Base-by-base conservation (phyloP, 2,329 filamentous ascomycete genomes). In the Fusarium coicis region DNA sequence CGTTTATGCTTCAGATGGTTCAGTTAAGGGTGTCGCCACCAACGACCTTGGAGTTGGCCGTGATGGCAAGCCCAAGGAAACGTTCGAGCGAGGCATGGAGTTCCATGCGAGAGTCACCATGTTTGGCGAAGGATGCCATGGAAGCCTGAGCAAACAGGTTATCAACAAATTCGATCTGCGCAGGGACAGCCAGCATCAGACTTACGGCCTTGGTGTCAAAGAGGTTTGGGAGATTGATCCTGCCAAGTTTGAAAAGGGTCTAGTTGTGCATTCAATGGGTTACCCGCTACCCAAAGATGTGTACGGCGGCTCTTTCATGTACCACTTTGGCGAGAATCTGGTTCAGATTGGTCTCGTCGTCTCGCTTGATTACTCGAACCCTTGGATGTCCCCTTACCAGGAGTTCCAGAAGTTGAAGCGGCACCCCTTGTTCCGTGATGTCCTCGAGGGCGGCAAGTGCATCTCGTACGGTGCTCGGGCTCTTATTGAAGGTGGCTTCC, bases 321-420 rank as follows among this genome's bases (percentile, higher is more conserved):
- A 99, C 80, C 96, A 99, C 83, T 99, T 98, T 82, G 96, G 95
- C 42, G 96, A 99, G 77, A 99, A 98, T 83, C 89, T 98, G 77
- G 96, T 99, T 68, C 95, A 92, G 75, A 87, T 99, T 63, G 96
- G 96, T 30, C 87, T 98, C 23, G 96, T 99, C 16, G 93, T 97
- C 42, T 95, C 95, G 30, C 88, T 99, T 60, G 96, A 99, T 85
- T 99, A 99, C 82, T 88, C 93, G 46, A 99, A 99, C 83, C 96
- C 96, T 1, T 99, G 96, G 94, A 84, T 98, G 62, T 96, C 95
- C 7, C 96, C 96, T 0, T 99, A 98, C 81, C 90, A 91, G 65
- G 96, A 99, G 81, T 99, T 99, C 82, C 96, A 99, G 83, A 97
- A 97, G 86, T 92, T 99, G 87, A 99, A 99, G 88, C 93, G 96